Evolutionary conservation across 257 asterid species (phyloP), one percentile per base, ranked within the genome.

Genomic region (Ligustrum vulgare): DNA sequence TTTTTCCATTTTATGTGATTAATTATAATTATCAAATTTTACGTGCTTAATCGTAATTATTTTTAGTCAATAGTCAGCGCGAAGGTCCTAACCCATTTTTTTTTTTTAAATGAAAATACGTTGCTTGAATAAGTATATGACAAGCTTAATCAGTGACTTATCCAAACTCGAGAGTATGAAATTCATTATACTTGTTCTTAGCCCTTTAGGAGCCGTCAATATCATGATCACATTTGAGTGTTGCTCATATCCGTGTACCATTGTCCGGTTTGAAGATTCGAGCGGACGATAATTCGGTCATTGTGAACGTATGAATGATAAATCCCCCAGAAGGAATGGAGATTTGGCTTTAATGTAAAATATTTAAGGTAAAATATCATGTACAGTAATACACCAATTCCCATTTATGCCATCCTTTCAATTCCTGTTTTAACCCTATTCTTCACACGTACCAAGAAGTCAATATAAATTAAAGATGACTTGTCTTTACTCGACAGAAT

Each of bases 131-230:
- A 16, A 16, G 60, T 20, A 8, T 7, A 22, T 1, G 8, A 22
- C 3, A 5, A 15, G 4, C 6, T 56, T 56, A 56, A n/a, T 56
- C 7, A 12, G 12, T 43, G 63, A 25, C 15, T 11, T 49, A 45
- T 18, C 45, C 12, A 71, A 15, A 49, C 51, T 71, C 49, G 67
- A 71, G 49, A 54, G 75, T 54, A 71, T 51, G 36, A 15, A 71
- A n/a, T 51, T 49, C 74, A 70, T 45, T 58, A 31, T 70, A 70
- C 74, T 70, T 70, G 74, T 36, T 47, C 18, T 25, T 3, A 4
- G 8, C 20, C 1, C n/a, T 45, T 15, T 45, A 45, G 56, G 56
- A 45, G 56, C 20, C 8, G 15, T 45, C 56, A 3, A 45, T 15
- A 4, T 45, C 6, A 15, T 15, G 56, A n/a, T 45, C 20, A 1